Conservation (phyloP, 2,329 filamentous ascomycete species). For the Colletotrichum abscissum region DNA sequence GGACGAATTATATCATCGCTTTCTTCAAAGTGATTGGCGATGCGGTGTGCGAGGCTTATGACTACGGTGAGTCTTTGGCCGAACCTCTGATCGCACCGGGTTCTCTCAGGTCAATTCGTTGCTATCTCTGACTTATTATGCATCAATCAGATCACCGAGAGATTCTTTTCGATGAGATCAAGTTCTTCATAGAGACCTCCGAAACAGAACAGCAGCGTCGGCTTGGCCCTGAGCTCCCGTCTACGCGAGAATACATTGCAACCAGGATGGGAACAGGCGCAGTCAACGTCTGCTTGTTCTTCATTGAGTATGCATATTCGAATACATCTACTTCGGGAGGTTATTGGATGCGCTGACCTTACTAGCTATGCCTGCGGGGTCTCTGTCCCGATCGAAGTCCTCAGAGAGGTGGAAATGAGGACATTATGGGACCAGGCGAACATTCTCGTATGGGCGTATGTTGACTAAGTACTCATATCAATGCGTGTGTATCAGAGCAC, state of each 20-base stretch:
- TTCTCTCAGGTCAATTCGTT: neutral
- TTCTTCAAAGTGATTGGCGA: slow-evolving; percentile 1
- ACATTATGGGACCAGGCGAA: neutral
- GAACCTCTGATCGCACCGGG: too few species aligned
- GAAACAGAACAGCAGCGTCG: neutral
- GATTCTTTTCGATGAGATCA: neutral
- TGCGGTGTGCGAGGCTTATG: neutral
- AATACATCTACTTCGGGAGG: neutral
- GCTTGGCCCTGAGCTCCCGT: neutral
- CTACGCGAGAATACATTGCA: neutral
- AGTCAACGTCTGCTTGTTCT: neutral
- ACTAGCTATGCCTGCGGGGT: neutral
- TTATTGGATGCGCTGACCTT: neutral
- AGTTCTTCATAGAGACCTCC: neutral
- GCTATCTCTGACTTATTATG: neutral
- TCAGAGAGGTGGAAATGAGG: neutral
- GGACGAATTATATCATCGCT: neutral
- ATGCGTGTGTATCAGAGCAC: neutral
- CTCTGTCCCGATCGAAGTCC: neutral
- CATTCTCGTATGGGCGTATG: neutral
- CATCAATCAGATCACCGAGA: neutral
- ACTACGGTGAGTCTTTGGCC: neutral
- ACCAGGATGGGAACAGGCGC: slow-evolving; percentile 13
- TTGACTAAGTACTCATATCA: neutral
- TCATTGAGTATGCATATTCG: neutral